Percentiles rank a stretch among this genome's conserved stretches.
These are phyloP conservation scores for Pythium grandisporangium DNA, from an alignment of 352 stramenopile species.

Conservation along the genomic window DNA sequence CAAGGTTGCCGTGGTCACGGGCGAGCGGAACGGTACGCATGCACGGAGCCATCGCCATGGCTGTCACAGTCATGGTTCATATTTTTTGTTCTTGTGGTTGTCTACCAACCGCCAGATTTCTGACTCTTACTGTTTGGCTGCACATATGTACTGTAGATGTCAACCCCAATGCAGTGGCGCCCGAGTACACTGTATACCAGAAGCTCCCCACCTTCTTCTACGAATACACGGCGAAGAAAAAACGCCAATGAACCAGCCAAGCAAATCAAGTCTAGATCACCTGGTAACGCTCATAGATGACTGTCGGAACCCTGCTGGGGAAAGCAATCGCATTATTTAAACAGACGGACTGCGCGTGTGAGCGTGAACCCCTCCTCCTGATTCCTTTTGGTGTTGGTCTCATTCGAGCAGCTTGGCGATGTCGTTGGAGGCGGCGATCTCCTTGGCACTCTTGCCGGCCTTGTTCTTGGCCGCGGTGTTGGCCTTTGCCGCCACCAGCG, in stretches of 20 bases:
- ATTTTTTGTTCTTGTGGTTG: too few relatives aligned
- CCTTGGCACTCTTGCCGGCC: constrained; percentile 61
- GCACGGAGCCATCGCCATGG: too few relatives aligned
- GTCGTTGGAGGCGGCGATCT: constrained; percentile 50
- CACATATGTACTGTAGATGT: constrained; percentile 24
- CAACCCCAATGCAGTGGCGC: constrained; percentile 59
- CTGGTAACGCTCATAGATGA: too few relatives aligned
- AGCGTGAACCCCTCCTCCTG: too few relatives aligned
- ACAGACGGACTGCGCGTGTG: too few relatives aligned
- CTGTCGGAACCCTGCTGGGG: too few relatives aligned
- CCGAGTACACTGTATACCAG: constrained; percentile 81
- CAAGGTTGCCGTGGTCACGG: constrained; percentile 8
- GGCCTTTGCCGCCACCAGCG: constrained; percentile 48
- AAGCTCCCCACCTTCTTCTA: constrained; percentile 85
- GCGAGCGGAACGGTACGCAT: too few relatives aligned
- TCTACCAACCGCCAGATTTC: too few relatives aligned
- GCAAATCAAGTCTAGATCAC: constrained; percentile 3
- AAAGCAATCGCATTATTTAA: too few relatives aligned
- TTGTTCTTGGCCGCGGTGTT: constrained; percentile 55
- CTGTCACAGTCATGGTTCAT: too few relatives aligned
- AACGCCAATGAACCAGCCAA: constrained; percentile 23
- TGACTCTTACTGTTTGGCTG: too few relatives aligned
- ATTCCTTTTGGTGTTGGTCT: not conserved
- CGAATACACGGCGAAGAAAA: constrained; percentile 73
- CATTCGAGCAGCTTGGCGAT: constrained; percentile 54